Base-by-base conservation (phyloP, 1,139 yeast species). In the Yamadazyma atmosphaerica region DNA sequence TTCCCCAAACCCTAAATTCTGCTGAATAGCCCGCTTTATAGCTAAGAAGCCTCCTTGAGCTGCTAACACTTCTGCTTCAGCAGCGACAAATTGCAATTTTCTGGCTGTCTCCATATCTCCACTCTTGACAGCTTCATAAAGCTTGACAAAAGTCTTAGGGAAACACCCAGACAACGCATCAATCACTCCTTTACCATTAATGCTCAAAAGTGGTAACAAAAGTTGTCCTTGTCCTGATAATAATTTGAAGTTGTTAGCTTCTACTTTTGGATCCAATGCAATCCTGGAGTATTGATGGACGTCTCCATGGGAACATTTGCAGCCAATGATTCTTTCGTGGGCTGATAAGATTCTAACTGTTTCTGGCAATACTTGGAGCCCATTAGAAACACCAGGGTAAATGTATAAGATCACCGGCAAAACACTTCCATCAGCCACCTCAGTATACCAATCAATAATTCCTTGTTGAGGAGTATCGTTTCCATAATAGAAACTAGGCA, bases 381-480 rank as follows among this genome's bases (percentile, higher is more conserved):
- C 61, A 44, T 67, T 68, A 34, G 62, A 56, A 32, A 69, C 76
- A 4, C 77, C 78, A 13, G 79, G 79, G 55, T 60, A 74, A 47
- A 70, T 61, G 61, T 74, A 74, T 42, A 74, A 60, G 43, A 74
- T 46, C 30, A 74, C 53, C 22, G 79, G 79, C 34, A 74, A 49
- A 1, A 54, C 57, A 15, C 73, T 51, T 32, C 57, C 51, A 44
- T 70, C 72, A 21, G 79, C 79, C 21, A 74, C 68, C 17, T 54
- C 58, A 14, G 55, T 51, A 54, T 60, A 71, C 64, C 70, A 74
- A 41, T 62, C 66, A 31, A 60, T 53, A 35, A 73, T 54, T 7
- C 75, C 78, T 34, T 60, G 56, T 51, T 70, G 77, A 18, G 65
- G 52, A 32, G 59, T 51, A 15, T 58, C 49, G 3, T 63, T 58